phyloP scores from a whole-genome alignment of 1,284 basidiomycete genomes.

The Agaricales sp. region DNA sequence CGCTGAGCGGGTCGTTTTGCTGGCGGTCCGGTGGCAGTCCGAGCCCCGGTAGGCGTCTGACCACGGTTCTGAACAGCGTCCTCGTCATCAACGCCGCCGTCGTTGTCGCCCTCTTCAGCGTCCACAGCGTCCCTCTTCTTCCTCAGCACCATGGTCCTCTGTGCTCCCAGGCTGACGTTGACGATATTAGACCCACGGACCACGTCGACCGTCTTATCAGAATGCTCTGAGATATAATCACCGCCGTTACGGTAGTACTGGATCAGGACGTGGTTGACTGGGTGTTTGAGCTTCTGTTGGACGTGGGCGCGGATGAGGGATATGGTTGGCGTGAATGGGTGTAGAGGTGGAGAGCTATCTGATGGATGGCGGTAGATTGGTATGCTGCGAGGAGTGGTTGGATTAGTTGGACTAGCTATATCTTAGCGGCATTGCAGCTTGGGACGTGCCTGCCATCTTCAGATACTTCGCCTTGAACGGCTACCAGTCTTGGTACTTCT shows the following conservation, averaged over 20 bases:
- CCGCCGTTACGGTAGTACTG: slow-evolving; percentile 65
- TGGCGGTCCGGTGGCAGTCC: slow-evolving; percentile 7
- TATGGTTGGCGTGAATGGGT: slow-evolving; percentile 57
- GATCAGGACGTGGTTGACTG: slow-evolving; percentile 70
- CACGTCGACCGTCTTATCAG: slow-evolving; percentile 73
- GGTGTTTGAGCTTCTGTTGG: slow-evolving; percentile 40
- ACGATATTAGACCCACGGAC: slow-evolving; percentile 59
- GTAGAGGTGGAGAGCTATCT: slow-evolving; percentile 58
- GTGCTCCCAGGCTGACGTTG: slow-evolving; percentile 67
- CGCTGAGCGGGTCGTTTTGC: slow-evolving; percentile 45
- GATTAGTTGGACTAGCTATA: slow-evolving; percentile 2
- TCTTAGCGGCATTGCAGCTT: too few species aligned
- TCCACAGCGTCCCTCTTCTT: slow-evolving; percentile 39
- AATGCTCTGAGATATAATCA: slow-evolving; percentile 75
- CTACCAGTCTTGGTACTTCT: slow-evolving; percentile 65
- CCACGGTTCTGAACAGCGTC: slow-evolving; percentile 1
- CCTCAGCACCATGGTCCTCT: slow-evolving; percentile 59
- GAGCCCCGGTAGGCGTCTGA: background rate
- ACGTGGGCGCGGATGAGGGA: slow-evolving; percentile 49
- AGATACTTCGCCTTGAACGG: slow-evolving; percentile 53
- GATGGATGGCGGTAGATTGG: slow-evolving; percentile 73
- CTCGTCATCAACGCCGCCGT: background rate
- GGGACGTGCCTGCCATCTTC: slow-evolving; percentile 50
- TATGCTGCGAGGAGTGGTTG: slow-evolving; percentile 29
- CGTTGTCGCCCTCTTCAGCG: slow-evolving; percentile 6